These are phyloP conservation scores for Yamadazyma trypodendri DNA, from an alignment of 1,139 yeast genomes.

Conservation along the genomic window DNA sequence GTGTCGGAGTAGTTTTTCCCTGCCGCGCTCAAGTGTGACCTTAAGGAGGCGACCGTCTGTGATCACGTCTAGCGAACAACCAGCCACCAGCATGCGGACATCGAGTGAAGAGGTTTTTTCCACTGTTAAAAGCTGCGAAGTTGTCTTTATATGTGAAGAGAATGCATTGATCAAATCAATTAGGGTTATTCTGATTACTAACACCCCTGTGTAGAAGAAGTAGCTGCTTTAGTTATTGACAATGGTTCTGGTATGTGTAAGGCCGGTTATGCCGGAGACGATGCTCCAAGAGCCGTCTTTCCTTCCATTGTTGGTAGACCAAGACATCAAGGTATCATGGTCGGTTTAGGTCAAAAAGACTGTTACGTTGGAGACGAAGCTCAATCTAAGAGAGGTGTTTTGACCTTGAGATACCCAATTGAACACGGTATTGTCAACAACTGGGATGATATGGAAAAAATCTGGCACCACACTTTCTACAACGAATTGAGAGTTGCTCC, in stretches of 20 bases:
- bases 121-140: too few species aligned
- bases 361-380: constrained; percentile 99
- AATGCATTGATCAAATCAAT: background rate
- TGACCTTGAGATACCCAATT: constrained; percentile 97
- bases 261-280: constrained; percentile 99
- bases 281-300: constrained; percentile 99
- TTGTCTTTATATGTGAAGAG: too few species aligned
- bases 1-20: constrained; percentile 1
- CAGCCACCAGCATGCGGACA: background rate
- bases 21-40: constrained; percentile 2
- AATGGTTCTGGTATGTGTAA: constrained; percentile 99
- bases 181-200: constrained; percentile 18
- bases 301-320: constrained; percentile 99
- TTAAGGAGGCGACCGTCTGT: background rate
- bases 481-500: constrained; percentile 98
- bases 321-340: constrained; percentile 99
- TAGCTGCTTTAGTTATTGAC: constrained; percentile 86
- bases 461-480: constrained; percentile 98
- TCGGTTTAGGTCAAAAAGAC: constrained; percentile 99
- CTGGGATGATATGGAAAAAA: constrained; percentile 99
- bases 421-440: constrained; percentile 99
- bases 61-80: background rate
- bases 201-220: constrained; percentile 42
- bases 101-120: too few species aligned
- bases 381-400: constrained; percentile 99